These are phyloP conservation scores for Arthrocladium fulminans DNA, from an alignment of 2,329 filamentous ascomycete species.

Conservation along the genomic window DNA sequence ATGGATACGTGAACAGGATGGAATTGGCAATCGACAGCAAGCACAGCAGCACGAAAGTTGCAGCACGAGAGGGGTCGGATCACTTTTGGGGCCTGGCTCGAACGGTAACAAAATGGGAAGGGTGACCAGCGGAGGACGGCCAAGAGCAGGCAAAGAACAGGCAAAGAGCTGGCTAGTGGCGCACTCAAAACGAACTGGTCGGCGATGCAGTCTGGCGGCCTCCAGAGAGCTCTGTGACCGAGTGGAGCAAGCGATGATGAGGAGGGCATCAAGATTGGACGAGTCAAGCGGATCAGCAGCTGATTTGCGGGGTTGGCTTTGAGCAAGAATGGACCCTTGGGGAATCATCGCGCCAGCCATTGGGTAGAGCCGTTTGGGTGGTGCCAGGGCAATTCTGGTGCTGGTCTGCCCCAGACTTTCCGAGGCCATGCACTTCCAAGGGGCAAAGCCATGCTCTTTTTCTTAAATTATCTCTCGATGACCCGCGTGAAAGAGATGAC, in stretches of 20 bases:
- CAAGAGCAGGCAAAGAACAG: slow-evolving; percentile 4
- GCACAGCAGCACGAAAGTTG: not conserved
- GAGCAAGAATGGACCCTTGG: slow-evolving; percentile 1
- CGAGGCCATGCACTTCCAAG: not conserved
- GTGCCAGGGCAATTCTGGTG: slow-evolving; percentile 3
- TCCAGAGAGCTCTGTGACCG: not conserved
- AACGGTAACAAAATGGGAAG: not conserved
- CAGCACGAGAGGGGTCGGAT: slow-evolving; percentile 9
- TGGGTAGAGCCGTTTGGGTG: not conserved
- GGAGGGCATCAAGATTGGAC: not conserved
- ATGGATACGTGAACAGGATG: not conserved
- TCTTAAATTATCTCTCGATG: not conserved
- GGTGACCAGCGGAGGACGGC: not conserved
- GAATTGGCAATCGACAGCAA: not conserved
- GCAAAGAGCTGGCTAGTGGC: slow-evolving; percentile 10
- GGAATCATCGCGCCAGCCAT: not conserved
- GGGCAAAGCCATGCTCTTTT: not conserved
- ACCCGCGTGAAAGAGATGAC: not conserved
- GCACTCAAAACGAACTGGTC: slow-evolving; percentile 8
- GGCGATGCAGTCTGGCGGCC: not conserved
- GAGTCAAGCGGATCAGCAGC: slow-evolving; percentile 3
- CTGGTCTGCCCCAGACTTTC: slow-evolving; percentile 1
- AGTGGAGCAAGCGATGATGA: not conserved
- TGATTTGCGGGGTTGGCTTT: slow-evolving; percentile 6
- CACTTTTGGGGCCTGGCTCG: slow-evolving; percentile 5